These are phyloP conservation scores for Fusarium protoensiforme DNA, from an alignment of 2,329 filamentous ascomycete genomes.

Conservation along the genomic window DNA sequence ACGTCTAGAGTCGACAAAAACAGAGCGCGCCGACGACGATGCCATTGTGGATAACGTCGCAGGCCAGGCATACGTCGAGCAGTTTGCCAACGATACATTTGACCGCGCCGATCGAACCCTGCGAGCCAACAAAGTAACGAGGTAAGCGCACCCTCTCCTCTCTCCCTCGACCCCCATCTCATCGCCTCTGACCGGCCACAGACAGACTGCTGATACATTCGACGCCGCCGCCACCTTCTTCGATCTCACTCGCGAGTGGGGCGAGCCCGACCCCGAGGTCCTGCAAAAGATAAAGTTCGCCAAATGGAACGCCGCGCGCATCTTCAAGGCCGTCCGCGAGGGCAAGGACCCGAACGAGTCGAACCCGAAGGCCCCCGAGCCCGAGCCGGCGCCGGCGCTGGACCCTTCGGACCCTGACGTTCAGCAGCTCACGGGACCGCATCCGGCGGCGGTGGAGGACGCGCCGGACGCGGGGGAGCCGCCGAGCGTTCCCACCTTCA, in stretches of 20 bases:
- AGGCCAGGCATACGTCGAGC: constrained; percentile 91
- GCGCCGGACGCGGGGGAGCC: constrained; percentile 57
- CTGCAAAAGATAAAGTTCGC: constrained; percentile 93
- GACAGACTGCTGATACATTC: constrained; percentile 93
- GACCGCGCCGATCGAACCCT: constrained; percentile 85
- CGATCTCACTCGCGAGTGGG: constrained; percentile 89
- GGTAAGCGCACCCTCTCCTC: constrained; percentile 57
- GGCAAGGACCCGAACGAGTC: constrained; percentile 92
- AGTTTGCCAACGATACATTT: constrained; percentile 92
- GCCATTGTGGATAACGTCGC: constrained; percentile 86
- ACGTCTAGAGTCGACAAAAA: constrained; percentile 75
- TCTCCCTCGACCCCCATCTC: neutral
- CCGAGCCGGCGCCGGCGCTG: constrained; percentile 60
- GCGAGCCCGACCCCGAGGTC: constrained; percentile 76
- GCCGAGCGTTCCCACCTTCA: constrained; percentile 40
- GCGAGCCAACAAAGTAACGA: constrained; percentile 83
- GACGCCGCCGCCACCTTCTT: constrained; percentile 93
- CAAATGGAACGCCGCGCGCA: constrained; percentile 94
- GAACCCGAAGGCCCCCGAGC: constrained; percentile 75
- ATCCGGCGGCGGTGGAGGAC: constrained; percentile 64
- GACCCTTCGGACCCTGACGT: constrained; percentile 75
- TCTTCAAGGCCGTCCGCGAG: constrained; percentile 89
- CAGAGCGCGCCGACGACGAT: constrained; percentile 79
- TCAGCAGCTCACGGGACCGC: constrained; percentile 56
- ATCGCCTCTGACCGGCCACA: constrained; percentile 47